Evolutionary conservation across 495 filamentous ascomycete genomes (phyloP).

Genomic region (Penicillium argentinense): DNA sequence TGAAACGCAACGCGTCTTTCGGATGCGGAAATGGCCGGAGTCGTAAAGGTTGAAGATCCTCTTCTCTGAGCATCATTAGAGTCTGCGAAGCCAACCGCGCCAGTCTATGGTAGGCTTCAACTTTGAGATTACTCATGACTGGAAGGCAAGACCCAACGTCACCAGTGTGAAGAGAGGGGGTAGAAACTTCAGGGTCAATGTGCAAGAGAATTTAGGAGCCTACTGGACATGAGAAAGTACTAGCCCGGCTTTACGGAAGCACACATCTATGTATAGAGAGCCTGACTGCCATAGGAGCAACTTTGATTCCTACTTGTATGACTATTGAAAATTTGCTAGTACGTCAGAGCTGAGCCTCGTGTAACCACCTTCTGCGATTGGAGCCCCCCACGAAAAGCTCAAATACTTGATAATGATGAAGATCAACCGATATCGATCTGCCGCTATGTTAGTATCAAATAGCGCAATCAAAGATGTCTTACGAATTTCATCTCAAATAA

Average conservation of each 20-base stretch:
- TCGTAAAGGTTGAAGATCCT: not conserved
- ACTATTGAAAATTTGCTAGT: not conserved
- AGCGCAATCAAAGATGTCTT: no score
- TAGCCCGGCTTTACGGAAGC: not conserved
- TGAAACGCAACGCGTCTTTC: conserved; percentile 7
- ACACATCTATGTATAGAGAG: not conserved
- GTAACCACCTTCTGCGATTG: not conserved
- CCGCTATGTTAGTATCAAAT: conserved; percentile 15
- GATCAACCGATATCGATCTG: conserved; percentile 1
- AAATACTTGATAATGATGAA: not conserved
- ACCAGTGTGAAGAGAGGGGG: not conserved
- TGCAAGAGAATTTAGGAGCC: not conserved
- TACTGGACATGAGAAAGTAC: not conserved
- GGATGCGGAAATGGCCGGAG: conserved; percentile 3
- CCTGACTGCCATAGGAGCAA: not conserved
- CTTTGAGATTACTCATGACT: conserved; percentile 6
- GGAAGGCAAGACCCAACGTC: conserved; percentile 5
- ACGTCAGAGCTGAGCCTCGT: not conserved
- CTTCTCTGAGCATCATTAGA: conserved; percentile 4
- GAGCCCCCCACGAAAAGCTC: not conserved
- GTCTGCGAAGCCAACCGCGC: conserved; percentile 6
- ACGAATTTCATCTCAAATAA: no score
- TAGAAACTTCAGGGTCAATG: conserved; percentile 6
- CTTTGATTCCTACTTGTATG: not conserved
- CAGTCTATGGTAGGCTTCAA: not conserved